Base-by-base conservation (phyloP, 2,329 filamentous ascomycete genomes). In the Microdochium paspali region DNA sequence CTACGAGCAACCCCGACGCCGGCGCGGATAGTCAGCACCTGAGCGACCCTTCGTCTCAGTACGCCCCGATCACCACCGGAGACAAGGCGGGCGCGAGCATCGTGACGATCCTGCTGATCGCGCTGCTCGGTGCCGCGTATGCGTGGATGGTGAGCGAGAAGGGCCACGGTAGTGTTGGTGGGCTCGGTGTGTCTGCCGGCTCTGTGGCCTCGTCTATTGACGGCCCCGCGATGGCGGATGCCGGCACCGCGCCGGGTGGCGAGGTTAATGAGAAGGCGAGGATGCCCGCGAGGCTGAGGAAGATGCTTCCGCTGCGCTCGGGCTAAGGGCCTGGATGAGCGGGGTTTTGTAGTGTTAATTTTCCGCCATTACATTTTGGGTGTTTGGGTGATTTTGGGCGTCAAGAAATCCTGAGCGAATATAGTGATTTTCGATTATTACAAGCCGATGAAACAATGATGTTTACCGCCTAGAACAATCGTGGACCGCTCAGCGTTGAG, bases 21-120 rank as follows among this genome's bases (percentile, higher is more conserved):
- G 59, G 59, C 3, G 15, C 35, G 18, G 12, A n/a, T n/a, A 40
- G 35, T 20, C 15, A 23, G 15, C 10, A 35, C 10, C 45, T 35
- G 18, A 31, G 42, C 3, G 35, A 40, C 35, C 44, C 35, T 10
- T 46, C 52, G 35, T 28, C 30, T 2, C 12, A 55, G 23, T 21
- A 49, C 13, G 24, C 21, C 2, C 46, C 51, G 1, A 45, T 60
- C 23, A 61, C 56, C 2, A 53, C 53, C 15, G 58, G 54, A 2
- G 59, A 62, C 26, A 50, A 46, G 24, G 59, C 58, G 5, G 59
- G 59, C 10, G 59, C 59, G 2, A 56, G 52, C 1, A 53, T 62
- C 44, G 12, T 59, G 40, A 61, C 59, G 2, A 47, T 55, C 35
- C 28, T 55, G 18, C 43, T 54, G 9, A 45, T 60, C 15, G 18